Evolutionary conservation across 257 asterid genomes (phyloP).

Genomic region (Primulina tabacum): DNA sequence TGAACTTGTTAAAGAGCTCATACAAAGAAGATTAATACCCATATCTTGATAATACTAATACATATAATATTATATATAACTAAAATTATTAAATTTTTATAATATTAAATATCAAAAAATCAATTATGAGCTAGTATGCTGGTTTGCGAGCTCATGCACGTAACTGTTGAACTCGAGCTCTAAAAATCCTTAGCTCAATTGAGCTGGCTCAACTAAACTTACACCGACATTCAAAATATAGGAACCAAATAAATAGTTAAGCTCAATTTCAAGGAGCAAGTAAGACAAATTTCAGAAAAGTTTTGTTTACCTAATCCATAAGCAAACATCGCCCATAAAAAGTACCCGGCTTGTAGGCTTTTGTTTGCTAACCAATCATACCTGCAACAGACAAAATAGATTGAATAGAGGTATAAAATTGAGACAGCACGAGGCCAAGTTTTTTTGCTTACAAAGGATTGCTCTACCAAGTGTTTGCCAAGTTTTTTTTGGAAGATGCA

Average conservation of each 20-base stretch:
- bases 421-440: background rate
- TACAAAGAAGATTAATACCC: too few relatives aligned
- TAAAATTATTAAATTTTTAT: too few relatives aligned
- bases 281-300: background rate
- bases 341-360: slow-evolving; percentile 73
- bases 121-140: background rate
- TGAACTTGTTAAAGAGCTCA: background rate
- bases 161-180: background rate
- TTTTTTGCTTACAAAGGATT: background rate
- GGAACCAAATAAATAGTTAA: background rate
- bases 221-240: too few relatives aligned
- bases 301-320: slow-evolving; percentile 69
- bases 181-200: background rate
- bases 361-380: slow-evolving; percentile 86
- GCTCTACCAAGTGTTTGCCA: background rate
- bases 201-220: background rate
- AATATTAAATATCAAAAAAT: too few relatives aligned
- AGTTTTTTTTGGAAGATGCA: background rate
- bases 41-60: too few relatives aligned
- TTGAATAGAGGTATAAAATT: background rate
- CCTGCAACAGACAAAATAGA: slow-evolving; percentile 38
- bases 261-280: background rate
- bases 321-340: slow-evolving; percentile 93
- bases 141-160: background rate
- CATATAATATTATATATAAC: too few relatives aligned